These are phyloP conservation scores for Flueggea neowawraea DNA, from an alignment of 441 rosid species.

Conservation along the genomic window DNA sequence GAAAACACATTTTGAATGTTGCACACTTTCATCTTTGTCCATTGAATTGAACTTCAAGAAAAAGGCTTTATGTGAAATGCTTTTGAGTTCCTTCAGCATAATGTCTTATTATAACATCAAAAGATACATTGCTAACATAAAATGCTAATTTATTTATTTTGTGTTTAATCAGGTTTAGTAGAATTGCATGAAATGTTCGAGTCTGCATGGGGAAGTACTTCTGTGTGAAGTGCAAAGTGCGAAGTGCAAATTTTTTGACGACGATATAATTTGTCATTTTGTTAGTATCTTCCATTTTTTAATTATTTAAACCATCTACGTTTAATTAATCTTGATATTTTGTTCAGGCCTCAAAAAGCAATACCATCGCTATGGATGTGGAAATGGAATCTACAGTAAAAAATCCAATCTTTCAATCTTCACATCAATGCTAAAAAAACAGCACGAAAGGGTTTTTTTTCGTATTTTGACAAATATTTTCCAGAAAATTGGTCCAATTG, in stretches of 20 bases:
- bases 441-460: too few relatives aligned
- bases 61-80: too few relatives aligned
- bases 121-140: too few relatives aligned
- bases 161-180: conserved; percentile 46
- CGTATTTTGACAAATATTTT: not conserved
- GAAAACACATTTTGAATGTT: too few relatives aligned
- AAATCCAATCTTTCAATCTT: not conserved
- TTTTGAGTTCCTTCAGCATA: conserved; percentile 31
- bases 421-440: too few relatives aligned
- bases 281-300: not conserved
- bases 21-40: too few relatives aligned
- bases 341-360: conserved; percentile 56
- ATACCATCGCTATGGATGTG: conserved; percentile 69
- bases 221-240: too few relatives aligned
- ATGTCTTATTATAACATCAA: not conserved
- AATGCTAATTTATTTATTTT: conserved; percentile 8
- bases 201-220: conserved; percentile 83
- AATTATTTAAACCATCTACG: not conserved
- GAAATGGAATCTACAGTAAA: conserved; percentile 68
- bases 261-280: conserved; percentile 47
- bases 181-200: conserved; percentile 60
- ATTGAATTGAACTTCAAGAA: too few relatives aligned
- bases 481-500: conserved; percentile 97
- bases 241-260: conserved; percentile 75
- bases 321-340: conserved; percentile 4